Conservation (phyloP, 805 yeast species). For the Cyberlindnera euphorbiiphila region DNA sequence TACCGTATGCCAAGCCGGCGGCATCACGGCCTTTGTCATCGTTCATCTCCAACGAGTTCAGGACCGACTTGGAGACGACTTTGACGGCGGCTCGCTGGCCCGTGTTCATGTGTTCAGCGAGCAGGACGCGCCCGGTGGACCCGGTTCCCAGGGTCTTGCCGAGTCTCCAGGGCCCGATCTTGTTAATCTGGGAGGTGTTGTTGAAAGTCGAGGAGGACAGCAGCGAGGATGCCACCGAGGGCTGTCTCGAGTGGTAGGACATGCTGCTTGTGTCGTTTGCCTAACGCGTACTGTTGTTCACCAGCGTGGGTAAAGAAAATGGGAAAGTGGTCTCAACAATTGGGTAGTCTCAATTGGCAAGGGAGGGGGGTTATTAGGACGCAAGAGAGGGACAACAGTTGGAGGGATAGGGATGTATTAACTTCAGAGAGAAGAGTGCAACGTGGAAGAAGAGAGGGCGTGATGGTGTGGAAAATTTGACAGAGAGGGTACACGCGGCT, state of each 20-base stretch:
- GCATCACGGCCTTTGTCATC: constrained; percentile 40
- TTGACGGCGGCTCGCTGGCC: constrained; percentile 83
- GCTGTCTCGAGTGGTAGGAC: constrained; percentile 47
- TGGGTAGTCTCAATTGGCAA: background rate
- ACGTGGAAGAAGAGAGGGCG: background rate
- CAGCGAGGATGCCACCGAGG: constrained; percentile 55
- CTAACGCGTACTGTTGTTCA: too few relatives aligned
- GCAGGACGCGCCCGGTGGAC: constrained; percentile 74
- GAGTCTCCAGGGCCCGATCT: constrained; percentile 79
- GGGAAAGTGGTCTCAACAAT: too few relatives aligned
- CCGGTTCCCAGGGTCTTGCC: constrained; percentile 81
- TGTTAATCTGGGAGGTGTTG: constrained; percentile 36
- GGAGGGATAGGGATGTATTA: constrained; percentile 1
- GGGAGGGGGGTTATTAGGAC: background rate
- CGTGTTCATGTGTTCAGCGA: constrained; percentile 64
- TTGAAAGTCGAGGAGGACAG: constrained; percentile 41
- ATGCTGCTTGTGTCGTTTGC: constrained; percentile 12
- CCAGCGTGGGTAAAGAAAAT: too few relatives aligned
- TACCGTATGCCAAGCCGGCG: constrained; percentile 86
- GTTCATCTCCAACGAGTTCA: constrained; percentile 30
- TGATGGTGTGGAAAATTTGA: background rate
- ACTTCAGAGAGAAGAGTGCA: background rate
- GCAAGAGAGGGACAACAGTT: constrained; percentile 10
- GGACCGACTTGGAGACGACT: constrained; percentile 66
- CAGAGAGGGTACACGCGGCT: too few relatives aligned